phyloP scores from a whole-genome alignment of 1,139 yeast genomes.

The Yamadazyma aaseri region DNA sequence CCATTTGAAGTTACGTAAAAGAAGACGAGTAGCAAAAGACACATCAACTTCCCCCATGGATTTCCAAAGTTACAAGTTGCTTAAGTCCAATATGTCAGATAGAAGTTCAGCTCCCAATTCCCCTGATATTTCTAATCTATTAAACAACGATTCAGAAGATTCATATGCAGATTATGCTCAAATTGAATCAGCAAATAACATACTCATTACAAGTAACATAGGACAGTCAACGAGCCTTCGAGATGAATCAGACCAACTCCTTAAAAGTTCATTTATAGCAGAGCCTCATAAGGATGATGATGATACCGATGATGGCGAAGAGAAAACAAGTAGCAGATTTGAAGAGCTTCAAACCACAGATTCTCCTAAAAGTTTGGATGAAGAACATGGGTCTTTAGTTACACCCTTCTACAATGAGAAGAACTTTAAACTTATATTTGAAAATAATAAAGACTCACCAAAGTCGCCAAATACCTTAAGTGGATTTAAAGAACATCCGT shows the following conservation, averaged over 20 bases:
- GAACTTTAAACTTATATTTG: not conserved
- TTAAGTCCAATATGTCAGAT: not conserved
- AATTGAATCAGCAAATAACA: not conserved
- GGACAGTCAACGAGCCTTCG: not conserved
- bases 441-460: not conserved
- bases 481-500: not conserved
- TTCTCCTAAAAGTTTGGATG: slow-evolving; percentile 5
- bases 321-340: not conserved
- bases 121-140: slow-evolving; percentile 9
- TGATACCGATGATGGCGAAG: not conserved
- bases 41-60: not conserved
- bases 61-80: not conserved
- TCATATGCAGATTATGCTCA: not conserved
- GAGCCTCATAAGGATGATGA: not conserved
- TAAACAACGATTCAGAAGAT: slow-evolving; percentile 6
- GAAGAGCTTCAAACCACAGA: not conserved
- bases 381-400: slow-evolving; percentile 1
- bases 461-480: slow-evolving; percentile 2
- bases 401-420: not conserved
- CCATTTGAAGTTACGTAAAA: slow-evolving; percentile 31
- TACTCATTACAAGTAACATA: not conserved
- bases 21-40: slow-evolving; percentile 19
- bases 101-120: slow-evolving; percentile 7
- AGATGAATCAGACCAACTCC: too few species aligned
- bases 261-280: not conserved